Evolutionary conservation across 129 eudicot genomes (phyloP).

Genomic region (Mikania micrantha): DNA sequence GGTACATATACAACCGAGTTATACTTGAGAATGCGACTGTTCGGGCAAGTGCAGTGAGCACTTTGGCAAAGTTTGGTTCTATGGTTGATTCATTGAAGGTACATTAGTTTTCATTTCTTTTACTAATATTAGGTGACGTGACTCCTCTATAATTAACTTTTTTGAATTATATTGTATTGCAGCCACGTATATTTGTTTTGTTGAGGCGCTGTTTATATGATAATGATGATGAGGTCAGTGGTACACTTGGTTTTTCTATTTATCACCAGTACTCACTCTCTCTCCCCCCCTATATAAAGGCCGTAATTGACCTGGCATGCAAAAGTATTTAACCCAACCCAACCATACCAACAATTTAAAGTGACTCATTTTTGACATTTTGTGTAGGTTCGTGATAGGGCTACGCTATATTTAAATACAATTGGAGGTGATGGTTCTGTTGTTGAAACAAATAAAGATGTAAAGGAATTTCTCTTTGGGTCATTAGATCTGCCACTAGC

Average conservation of each 20-base stretch:
- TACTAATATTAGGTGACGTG: background rate
- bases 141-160: background rate
- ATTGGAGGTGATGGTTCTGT: conserved; percentile 91
- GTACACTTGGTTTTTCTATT: background rate
- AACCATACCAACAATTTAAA: background rate
- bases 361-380: background rate
- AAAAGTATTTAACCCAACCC: background rate
- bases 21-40: conserved; percentile 97
- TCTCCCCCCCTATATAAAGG: background rate
- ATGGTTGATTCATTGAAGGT: conserved; percentile 90
- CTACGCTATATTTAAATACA: conserved; percentile 73
- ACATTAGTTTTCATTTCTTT: conserved; percentile 8
- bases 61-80: conserved; percentile 93
- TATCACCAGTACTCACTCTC: background rate
- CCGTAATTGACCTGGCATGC: background rate
- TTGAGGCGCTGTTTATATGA: conserved; percentile 88
- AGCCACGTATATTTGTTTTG: conserved; percentile 84
- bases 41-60: conserved; percentile 91
- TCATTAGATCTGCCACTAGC: conserved; percentile 72
- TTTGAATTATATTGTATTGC: conserved; percentile 31
- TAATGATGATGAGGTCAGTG: conserved; percentile 95
- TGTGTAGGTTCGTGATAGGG: conserved; percentile 94
- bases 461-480: conserved; percentile 81
- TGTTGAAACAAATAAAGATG: conserved; percentile 78
- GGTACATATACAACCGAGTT: conserved; percentile 88